Evolutionary conservation across 1,139 yeast species (phyloP), one percentile per base, ranked within the genome.

Genomic region (Williopsis jadinii): DNA sequence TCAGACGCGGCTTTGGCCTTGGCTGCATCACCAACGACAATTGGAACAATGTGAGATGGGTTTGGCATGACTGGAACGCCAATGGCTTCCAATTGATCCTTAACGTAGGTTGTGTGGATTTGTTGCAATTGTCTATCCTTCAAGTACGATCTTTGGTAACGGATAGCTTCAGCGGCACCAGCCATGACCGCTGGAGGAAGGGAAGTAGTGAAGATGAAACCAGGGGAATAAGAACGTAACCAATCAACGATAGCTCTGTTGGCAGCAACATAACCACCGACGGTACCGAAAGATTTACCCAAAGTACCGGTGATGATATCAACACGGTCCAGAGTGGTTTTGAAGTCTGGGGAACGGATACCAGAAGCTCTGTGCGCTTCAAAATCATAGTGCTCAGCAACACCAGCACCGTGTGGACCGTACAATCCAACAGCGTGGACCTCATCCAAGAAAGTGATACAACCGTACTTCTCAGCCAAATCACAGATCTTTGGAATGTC

Each of bases 391-490:
- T 92, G 98, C 66, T 94, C 98, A 39, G 97, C 97, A 42, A 92
- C 97, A 68, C 99, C 99, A 34, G 96, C 98, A 58, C 99, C 99
- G 58, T 86, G 96, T 47, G 98, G 97, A 58, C 98, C 98, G 62
- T 92, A 92, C 84, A 92, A 78, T 43, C 99, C 99, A 41, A 94
- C 97, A 35, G 98, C 97, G 60, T 92, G 99, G 37, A 92, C 99
- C 66, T 92, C 99, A 63, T 92, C 99, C 61, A 94, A 73, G 65
- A 92, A 92, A 35, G 99, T 92, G 56, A 92, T 67, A 35, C 97
- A 97, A 47, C 97, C 97, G 62, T 94, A 92, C 66, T 92, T 88
- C 44, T 90, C 96, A 37, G 99, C 99, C 59, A 92, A 73, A 57
- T 88, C 96, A 63, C 97, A 92, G 52, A 94, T 88, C 51, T 77